phyloP scores from a whole-genome alignment of 306 rosid species.

The Mucuna pruriens region DNA sequence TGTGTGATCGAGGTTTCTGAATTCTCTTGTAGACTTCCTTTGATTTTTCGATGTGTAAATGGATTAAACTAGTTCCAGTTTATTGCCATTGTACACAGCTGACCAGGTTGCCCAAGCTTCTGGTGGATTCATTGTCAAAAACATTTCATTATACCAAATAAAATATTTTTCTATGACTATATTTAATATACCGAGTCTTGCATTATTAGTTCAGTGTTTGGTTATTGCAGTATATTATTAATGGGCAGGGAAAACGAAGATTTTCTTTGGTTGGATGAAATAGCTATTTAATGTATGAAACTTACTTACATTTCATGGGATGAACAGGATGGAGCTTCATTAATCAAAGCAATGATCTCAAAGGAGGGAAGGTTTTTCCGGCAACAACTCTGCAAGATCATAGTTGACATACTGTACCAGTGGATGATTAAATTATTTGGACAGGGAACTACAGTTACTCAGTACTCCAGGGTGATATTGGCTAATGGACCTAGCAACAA shows the following conservation, averaged over 20 bases:
- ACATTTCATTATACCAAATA: background rate
- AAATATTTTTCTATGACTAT: background rate
- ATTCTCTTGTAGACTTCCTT: background rate
- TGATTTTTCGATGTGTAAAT: background rate
- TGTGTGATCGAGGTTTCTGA: slow-evolving; percentile 8
- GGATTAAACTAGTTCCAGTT: background rate
- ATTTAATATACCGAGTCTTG: background rate
- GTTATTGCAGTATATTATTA: background rate
- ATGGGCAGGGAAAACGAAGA: slow-evolving; percentile 8
- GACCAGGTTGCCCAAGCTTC: background rate
- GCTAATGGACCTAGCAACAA: slow-evolving; percentile 53
- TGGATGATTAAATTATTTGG: slow-evolving; percentile 63
- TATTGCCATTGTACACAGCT: background rate
- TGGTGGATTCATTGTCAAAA: slow-evolving; percentile 5
- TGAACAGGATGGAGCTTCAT: slow-evolving; percentile 85
- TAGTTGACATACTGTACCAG: slow-evolving; percentile 69
- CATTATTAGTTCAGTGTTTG: background rate
- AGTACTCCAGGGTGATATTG: slow-evolving; percentile 45
- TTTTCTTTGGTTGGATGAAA: slow-evolving; percentile 22
- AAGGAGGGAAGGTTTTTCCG: slow-evolving; percentile 75
- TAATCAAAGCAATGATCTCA: slow-evolving; percentile 76
- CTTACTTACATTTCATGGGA: slow-evolving; percentile 42
- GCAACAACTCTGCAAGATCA: slow-evolving; percentile 61
- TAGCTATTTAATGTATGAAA: slow-evolving; percentile 5
- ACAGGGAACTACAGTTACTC: slow-evolving; percentile 48